Percentiles rank a stretch among this genome's conserved stretches.
Conservation (phyloP, 2,329 filamentous ascomycete genomes). For the Thermoascus crustaceus region DNA sequence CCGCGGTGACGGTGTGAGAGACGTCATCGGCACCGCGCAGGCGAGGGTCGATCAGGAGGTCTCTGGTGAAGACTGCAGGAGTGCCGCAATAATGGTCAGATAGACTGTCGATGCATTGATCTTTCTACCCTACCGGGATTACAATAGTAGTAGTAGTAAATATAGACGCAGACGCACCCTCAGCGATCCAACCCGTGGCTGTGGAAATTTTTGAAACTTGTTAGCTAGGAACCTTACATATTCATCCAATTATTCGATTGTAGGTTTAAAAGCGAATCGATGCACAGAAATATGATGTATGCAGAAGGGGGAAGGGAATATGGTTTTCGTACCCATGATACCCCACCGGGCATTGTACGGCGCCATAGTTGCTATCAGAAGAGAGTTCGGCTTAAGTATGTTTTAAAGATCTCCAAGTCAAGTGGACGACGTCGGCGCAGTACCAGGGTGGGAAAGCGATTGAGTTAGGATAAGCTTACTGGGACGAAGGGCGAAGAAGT, state of each 20-base stretch:
- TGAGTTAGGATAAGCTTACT: too few relatives aligned
- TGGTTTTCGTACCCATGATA: constrained; percentile 32
- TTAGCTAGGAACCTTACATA: neutral
- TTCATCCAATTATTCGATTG: too few relatives aligned
- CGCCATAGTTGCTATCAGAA: constrained; percentile 19
- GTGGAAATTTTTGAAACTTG: constrained; percentile 4
- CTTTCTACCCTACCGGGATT: too few relatives aligned
- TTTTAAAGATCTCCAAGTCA: neutral
- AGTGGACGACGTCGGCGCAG: neutral
- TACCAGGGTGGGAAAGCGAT: too few relatives aligned
- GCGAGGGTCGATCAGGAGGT: constrained; percentile 66
- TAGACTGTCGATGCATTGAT: too few relatives aligned
- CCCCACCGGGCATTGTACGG: constrained; percentile 35
- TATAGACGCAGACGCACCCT: constrained; percentile 20
- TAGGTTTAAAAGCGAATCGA: too few relatives aligned
- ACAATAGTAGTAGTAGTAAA: too few relatives aligned
- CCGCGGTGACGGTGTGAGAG: constrained; percentile 68
- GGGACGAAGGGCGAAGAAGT: too few relatives aligned
- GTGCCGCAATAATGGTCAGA: too few relatives aligned
- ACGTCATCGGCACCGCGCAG: constrained; percentile 63
- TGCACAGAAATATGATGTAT: too few relatives aligned
- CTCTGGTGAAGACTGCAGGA: constrained; percentile 56
- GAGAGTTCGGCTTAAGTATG: too few relatives aligned
- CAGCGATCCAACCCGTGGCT: constrained; percentile 40
- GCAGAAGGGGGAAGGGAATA: neutral